Evolutionary conservation across 2,329 filamentous ascomycete genomes (phyloP), one percentile per base, ranked within the genome.

Genomic region (Ambrosiella xylebori): DNA sequence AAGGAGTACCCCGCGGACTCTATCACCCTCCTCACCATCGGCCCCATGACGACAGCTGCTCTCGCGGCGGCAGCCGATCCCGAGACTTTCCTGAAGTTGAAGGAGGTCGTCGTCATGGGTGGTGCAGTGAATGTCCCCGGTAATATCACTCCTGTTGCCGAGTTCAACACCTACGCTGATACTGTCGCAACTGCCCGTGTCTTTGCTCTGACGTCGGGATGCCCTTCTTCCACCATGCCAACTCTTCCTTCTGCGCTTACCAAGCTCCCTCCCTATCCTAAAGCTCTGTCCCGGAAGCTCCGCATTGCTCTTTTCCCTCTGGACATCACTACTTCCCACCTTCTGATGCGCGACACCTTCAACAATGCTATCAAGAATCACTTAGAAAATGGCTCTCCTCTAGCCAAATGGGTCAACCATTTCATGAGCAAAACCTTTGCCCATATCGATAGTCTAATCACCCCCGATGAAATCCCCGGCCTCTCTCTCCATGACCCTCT

Each of bases 101-200:
- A 94, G 69, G 89, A 97, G 70, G 79, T 98, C 2, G 84, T 95
- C 3, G 86, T 96, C 52, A 98, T 98, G 93, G 93, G 91, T 60
- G 93, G 93, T 61, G 84, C 87, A 27, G 79, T 98, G 57, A 76
- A 86, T 60, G 73, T 82, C 50, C 78, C 82, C 55, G 93, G 93
- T 64, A 98, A 98, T 69, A 82, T 87, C 66, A 83, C 81, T 51
- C 91, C 93, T 1, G 80, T 85, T 11, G 88, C 87, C 62, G 93
- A 98, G 69, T 98, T 98, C 78, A 98, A 98, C 74, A 86, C 85
- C 59, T 95, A 88, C 66, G 90, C 93, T 59, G 94, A 98, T 68
- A 76, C 86, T 17, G 77, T 87, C 45, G 86, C 87, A 36, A 80
- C 86, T 0, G 86, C 87, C 9, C 78, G 86, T 12, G 78, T 93